phyloP scores from a whole-genome alignment of 495 filamentous ascomycete species.

The Friedmanniomyces simplex region DNA sequence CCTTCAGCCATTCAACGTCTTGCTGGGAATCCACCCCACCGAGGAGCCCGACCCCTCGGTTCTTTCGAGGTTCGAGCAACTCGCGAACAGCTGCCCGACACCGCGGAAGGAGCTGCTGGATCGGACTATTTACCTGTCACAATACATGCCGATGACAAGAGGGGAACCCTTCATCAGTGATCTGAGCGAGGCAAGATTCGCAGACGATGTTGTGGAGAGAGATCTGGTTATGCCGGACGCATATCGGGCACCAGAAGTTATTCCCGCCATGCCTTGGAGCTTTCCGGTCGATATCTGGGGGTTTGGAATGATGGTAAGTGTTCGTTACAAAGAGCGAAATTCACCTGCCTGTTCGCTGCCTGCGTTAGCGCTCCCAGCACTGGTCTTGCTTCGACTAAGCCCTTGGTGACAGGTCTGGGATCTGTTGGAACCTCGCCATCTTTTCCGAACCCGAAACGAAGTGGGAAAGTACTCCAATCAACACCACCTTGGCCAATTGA shows the following conservation, averaged over 20 bases:
- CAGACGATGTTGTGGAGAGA: not conserved
- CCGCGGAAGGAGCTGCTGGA: not conserved
- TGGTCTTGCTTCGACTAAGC: not conserved
- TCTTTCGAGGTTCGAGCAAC: constrained; percentile 19
- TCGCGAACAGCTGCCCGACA: no score
- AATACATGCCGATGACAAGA: constrained; percentile 6
- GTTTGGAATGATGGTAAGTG: constrained; percentile 40
- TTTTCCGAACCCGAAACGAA: constrained; percentile 13
- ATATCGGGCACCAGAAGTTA: constrained; percentile 41
- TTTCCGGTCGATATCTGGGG: constrained; percentile 44
- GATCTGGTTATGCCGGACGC: constrained; percentile 24
- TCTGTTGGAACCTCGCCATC: constrained; percentile 24
- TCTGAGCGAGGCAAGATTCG: constrained; percentile 37
- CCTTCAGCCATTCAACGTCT: constrained; percentile 31
- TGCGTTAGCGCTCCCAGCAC: no score
- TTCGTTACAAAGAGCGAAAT: no score
- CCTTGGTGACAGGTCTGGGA: constrained; percentile 25
- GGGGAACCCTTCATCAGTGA: constrained; percentile 34
- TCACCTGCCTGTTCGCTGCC: no score
- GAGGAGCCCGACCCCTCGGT: constrained; percentile 7
- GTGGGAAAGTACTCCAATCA: constrained; percentile 17
- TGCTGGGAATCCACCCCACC: constrained; percentile 17
- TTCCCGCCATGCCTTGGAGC: constrained; percentile 36
- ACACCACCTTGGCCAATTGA: constrained; percentile 29
- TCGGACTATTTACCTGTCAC: constrained; percentile 27